Evolutionary conservation across 495 filamentous ascomycete genomes (phyloP).

Genomic region (Xylaria cubensis): DNA sequence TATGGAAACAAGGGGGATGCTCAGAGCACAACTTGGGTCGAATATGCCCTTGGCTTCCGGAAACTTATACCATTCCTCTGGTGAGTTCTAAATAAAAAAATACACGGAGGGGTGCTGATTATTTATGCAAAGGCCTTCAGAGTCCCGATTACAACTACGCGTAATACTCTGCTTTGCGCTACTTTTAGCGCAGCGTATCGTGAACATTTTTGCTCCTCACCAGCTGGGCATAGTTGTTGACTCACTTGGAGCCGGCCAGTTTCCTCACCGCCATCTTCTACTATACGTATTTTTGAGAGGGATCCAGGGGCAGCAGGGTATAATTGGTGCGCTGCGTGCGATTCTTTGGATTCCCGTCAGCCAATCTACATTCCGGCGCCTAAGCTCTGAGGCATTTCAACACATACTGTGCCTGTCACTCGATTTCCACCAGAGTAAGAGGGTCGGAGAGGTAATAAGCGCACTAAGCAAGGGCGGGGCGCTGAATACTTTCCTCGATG

Average conservation of each 20-base stretch:
- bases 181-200: slow-evolving; percentile 65
- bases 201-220: slow-evolving; percentile 71
- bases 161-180: slow-evolving; percentile 62
- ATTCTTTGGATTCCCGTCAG: slow-evolving; percentile 82
- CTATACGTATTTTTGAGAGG: slow-evolving; percentile 72
- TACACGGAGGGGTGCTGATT: neutral
- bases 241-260: slow-evolving; percentile 49
- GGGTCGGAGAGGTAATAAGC: slow-evolving; percentile 81
- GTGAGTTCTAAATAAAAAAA: neutral
- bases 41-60: slow-evolving; percentile 13
- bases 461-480: slow-evolving; percentile 82
- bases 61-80: slow-evolving; percentile 12
- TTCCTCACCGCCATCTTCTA: slow-evolving; percentile 54
- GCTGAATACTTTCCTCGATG: slow-evolving; percentile 84
- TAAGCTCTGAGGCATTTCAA: slow-evolving; percentile 57
- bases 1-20: neutral
- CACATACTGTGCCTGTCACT: slow-evolving; percentile 82
- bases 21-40: slow-evolving; percentile 3
- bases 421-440: slow-evolving; percentile 85
- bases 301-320: slow-evolving; percentile 78
- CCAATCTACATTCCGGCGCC: slow-evolving; percentile 83
- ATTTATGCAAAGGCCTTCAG: neutral
- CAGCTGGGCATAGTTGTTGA: slow-evolving; percentile 70
- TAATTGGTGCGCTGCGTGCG: slow-evolving; percentile 73
- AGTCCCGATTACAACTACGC: neutral